Percentiles rank a stretch among this genome's conserved stretches.
Conservation (phyloP, 2,329 filamentous ascomycete genomes). For the Pezizomycotina sp. region DNA sequence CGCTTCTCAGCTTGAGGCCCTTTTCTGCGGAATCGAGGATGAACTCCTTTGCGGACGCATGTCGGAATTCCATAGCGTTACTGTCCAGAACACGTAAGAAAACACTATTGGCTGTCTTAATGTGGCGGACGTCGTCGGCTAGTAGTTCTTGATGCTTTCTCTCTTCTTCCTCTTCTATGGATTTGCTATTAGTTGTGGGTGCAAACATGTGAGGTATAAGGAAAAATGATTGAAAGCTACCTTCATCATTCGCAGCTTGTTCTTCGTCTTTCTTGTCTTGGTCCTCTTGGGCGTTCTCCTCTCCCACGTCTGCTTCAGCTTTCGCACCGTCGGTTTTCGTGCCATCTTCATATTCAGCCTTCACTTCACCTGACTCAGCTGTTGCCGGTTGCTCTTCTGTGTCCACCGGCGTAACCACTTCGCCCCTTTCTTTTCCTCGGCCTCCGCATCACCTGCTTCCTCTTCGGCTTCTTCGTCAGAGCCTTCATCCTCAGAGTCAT, state of each 20-base stretch:
- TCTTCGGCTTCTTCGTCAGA: background rate
- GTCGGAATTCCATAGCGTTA: conserved; percentile 3
- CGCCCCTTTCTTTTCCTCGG: background rate
- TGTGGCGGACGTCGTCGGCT: conserved; percentile 2
- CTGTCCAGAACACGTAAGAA: conserved; percentile 3
- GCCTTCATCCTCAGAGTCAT: conserved; percentile 2
- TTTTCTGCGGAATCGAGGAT: conserved; percentile 4
- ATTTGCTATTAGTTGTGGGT: too few relatives aligned
- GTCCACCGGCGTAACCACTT: too few relatives aligned
- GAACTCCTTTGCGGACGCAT: conserved; percentile 8
- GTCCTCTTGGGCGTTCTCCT: background rate
- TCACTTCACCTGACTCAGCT: too few relatives aligned
- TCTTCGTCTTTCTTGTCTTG: background rate
- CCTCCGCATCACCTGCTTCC: background rate
- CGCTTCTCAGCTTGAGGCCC: background rate
- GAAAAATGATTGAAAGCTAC: too few relatives aligned
- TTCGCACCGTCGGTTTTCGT: too few relatives aligned
- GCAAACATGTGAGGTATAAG: too few relatives aligned
- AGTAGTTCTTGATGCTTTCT: conserved; percentile 4
- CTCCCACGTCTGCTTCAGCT: too few relatives aligned
- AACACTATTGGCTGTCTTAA: conserved; percentile 6
- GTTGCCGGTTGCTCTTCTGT: too few relatives aligned
- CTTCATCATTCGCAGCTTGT: background rate
- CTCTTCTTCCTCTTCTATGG: too few relatives aligned
- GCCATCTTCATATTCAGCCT: too few relatives aligned